Evolutionary conservation across 2,329 filamentous ascomycete genomes (phyloP), one percentile per base, ranked within the genome.

Genomic region (Exserohilum rostratum): DNA sequence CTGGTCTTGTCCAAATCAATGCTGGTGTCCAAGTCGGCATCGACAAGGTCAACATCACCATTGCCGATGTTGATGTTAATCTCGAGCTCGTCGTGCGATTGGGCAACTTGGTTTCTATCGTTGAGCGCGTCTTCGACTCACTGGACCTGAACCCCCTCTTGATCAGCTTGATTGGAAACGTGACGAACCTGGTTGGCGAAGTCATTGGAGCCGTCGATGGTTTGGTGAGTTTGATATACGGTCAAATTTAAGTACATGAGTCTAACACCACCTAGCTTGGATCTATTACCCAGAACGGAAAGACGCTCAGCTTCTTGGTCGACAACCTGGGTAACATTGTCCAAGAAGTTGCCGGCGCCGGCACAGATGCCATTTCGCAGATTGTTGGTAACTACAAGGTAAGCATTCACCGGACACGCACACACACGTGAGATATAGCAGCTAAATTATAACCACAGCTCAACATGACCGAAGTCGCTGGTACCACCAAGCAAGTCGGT

Each of bases 291-390:
- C 82, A 85, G 58, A 82, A 83, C 45, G 80, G 80, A 58, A 82
- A 75, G 9, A 81, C 76, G 15, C 76, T 85, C 40, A 82, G 80
- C 58, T 85, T 85, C 74, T 57, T 85, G 34, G 77, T 87, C 55
- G 84, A 86, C 66, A 86, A 87, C 62, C 76, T 87, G 2, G 85
- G 85, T 31, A 86, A 87, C 61, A 86, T 87, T 57, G 82, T 87
- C 1, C 83, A 86, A 64, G 80, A 86, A 62, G 82, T 85, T 0
- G 77, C 76, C 0, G 81, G 80, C 18, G 73, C 71, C 1, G 81
- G 77, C 0, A 79, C 77, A 3, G 72, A 72, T 27, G 65, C 77
- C 2, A 71, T 84, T 0, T 80, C 77, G 52, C 76, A 73, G 17
- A 85, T 87, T 54, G 82, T 87, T 6, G 85, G 85, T 46, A 82